phyloP scores from a whole-genome alignment of 2,329 filamentous ascomycete genomes.

The Nemania sp. region DNA sequence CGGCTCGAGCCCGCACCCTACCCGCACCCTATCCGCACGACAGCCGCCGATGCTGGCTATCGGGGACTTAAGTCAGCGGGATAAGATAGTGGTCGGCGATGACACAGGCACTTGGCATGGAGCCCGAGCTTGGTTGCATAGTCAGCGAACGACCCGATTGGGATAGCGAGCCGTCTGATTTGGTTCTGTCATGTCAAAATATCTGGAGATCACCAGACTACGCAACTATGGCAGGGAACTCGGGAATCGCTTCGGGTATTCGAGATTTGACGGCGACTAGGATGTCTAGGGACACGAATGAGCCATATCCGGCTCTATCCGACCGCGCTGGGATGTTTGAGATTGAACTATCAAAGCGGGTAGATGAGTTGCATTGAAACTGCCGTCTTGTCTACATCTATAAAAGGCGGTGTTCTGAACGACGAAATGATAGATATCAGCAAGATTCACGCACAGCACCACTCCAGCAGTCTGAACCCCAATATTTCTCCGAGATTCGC shows the following conservation, averaged over 20 bases:
- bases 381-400: constrained; percentile 1
- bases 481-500: not conserved
- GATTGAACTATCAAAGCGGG: not conserved
- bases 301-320: not conserved
- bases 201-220: not conserved
- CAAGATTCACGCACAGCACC: not conserved
- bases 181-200: not conserved
- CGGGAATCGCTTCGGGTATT: not conserved
- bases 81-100: not conserved
- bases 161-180: not conserved
- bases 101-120: not conserved
- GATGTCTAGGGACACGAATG: not conserved
- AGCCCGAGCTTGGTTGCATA: not conserved
- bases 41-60: not conserved
- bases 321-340: not conserved
- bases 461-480: not conserved
- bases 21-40: no score
- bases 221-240: not conserved
- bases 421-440: not conserved
- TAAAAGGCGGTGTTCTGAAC: constrained; percentile 3
- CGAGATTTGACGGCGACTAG: not conserved
- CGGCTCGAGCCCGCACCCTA: not conserved
- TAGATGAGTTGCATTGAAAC: not conserved
- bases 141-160: not conserved
- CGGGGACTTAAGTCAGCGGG: not conserved